Evolutionary conservation across 306 rosid species (phyloP).

Genomic region (Lithocarpus polystachyus): DNA sequence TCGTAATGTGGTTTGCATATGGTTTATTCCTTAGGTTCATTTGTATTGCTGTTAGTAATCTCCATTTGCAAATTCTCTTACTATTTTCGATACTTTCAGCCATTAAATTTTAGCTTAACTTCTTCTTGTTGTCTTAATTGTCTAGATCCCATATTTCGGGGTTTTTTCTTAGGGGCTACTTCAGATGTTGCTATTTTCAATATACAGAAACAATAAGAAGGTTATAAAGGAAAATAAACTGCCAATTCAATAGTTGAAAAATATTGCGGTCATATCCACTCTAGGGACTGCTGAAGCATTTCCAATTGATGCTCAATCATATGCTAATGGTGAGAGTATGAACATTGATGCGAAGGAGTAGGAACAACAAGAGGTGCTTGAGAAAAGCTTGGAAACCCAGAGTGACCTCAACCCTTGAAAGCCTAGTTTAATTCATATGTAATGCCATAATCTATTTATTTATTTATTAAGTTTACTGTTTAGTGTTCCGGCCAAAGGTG

Average conservation of each 20-base stretch:
- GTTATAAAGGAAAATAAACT: conserved; percentile 18
- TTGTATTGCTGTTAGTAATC: too few species aligned
- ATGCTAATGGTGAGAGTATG: background rate
- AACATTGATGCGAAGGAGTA: background rate
- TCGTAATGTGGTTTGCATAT: conserved; percentile 77
- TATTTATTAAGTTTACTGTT: too few species aligned
- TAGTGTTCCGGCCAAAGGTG: background rate
- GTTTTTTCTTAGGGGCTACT: conserved; percentile 64
- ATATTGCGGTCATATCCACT: conserved; percentile 14
- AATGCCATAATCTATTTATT: background rate
- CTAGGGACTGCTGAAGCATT: conserved; percentile 25
- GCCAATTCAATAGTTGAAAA: conserved; percentile 15
- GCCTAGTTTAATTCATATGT: background rate
- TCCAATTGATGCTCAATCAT: conserved; percentile 14
- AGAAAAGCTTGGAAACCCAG: background rate
- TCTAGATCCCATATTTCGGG: conserved; percentile 65
- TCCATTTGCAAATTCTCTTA: background rate
- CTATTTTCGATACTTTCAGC: background rate
- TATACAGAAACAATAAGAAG: conserved; percentile 34
- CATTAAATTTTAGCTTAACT: background rate
- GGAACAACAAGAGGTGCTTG: background rate
- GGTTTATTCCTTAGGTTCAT: conserved; percentile 73
- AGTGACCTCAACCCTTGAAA: background rate
- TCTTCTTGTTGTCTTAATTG: background rate
- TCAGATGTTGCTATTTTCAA: conserved; percentile 66